Percentiles rank a stretch among this genome's conserved stretches.
These are phyloP conservation scores for Wallacemonas sp. DNA, from an alignment of 208 protist species.

Conservation along the genomic window DNA sequence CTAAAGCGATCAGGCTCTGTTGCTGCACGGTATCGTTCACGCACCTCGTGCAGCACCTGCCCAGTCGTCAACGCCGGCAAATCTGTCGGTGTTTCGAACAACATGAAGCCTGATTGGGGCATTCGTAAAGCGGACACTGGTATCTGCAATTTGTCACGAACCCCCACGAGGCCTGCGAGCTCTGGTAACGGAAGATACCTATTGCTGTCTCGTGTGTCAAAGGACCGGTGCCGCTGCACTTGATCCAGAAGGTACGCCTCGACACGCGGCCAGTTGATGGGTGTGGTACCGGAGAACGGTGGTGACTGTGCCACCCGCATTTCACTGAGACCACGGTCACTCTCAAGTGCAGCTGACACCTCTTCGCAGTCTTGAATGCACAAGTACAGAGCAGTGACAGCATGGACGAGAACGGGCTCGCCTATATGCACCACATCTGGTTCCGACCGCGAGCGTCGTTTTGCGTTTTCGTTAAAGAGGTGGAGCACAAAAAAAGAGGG, in stretches of 20 bases:
- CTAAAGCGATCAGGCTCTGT: constrained; percentile 41
- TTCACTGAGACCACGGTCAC: not conserved
- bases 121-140: constrained; percentile 19
- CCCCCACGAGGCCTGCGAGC: constrained; percentile 23
- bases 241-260: constrained; percentile 36
- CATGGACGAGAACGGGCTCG: constrained; percentile 44
- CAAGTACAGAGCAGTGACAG: constrained; percentile 65
- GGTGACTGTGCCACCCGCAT: not conserved
- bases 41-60: constrained; percentile 51
- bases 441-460: not conserved
- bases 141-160: constrained; percentile 49
- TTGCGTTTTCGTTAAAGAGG: constrained; percentile 10
- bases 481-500: constrained; percentile 7
- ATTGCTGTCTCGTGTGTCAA: constrained; percentile 6
- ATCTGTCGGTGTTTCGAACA: not conserved
- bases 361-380: constrained; percentile 50
- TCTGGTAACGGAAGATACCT: constrained; percentile 39
- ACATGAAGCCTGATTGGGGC: not conserved
- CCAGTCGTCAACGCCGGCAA: constrained; percentile 9
- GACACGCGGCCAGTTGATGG: constrained; percentile 32
- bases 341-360: constrained; percentile 26
- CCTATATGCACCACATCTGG: constrained; percentile 12
- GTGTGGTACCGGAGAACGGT: not conserved
- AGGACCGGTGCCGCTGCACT: constrained; percentile 24
- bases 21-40: constrained; percentile 24